Base-by-base conservation (phyloP, 2,329 filamentous ascomycete genomes). In the Biscogniauxia sp. region DNA sequence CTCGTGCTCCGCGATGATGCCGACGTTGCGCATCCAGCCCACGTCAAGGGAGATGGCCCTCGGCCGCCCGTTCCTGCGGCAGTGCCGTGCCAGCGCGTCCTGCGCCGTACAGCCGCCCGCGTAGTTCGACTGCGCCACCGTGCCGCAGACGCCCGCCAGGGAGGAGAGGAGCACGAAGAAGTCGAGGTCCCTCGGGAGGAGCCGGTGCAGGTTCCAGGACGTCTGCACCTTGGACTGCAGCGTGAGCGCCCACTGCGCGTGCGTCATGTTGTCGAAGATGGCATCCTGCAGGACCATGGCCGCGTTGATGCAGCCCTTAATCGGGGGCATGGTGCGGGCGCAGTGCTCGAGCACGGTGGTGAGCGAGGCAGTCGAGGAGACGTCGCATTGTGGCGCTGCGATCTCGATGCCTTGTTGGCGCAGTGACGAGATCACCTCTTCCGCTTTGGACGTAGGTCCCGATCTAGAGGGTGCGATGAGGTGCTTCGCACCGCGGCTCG, bases 281-380 rank as follows among this genome's bases (percentile, higher is more conserved):
- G 69, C 65, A 37, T 72, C 70, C 61, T 71, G 63, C 9, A 77
- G 68, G 1, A 80, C 76, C 77, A 81, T 79, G 2, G 77, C 75
- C 3, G 71, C 70, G 53, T 81, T 78, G 50, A 82, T 70, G 17
- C 80, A 72, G 9, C 80, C 79, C 41, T 70, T 68, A 23, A 81
- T 72, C 1, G 77, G 76, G 2, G 66, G 65, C 65, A 69, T 68
- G 5, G 51, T 61, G 26, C 25, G 51, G 3, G 56, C 56, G 45
- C 58, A 67, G 15, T 65, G 62, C n/a, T 64, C 54, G 5, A 70
- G 57, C 1, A 63, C 58, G 11, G 32, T 45, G 5, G 58, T 52
- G 0, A 70, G 59, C 1, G 63, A 60, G 20, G 59, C 41, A 0
- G 37, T 23, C 1, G 62, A 66, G 19, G 67, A 67, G n/a, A 66